Percentiles rank a stretch among this genome's conserved stretches.
phyloP scores from a whole-genome alignment of 2,329 filamentous ascomycete genomes.

The Metarhizium humberi region DNA sequence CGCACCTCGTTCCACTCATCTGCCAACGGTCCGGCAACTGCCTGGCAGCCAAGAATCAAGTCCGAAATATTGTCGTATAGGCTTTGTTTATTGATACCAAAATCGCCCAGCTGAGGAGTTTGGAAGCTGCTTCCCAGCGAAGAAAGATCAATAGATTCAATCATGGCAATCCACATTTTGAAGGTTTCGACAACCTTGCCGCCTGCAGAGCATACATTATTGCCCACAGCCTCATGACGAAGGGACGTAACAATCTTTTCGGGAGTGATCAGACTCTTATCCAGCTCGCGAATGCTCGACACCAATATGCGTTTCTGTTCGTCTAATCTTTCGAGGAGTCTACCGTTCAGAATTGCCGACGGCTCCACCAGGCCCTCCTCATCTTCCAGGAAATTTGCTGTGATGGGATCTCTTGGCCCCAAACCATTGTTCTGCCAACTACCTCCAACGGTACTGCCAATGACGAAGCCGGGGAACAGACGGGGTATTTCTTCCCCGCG shows the following conservation, averaged over 20 bases:
- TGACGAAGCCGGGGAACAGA: conserved; percentile 87
- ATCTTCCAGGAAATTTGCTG: conserved; percentile 80
- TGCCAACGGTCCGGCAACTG: conserved; percentile 79
- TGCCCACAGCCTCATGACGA: conserved; percentile 71
- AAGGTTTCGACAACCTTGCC: conserved; percentile 80
- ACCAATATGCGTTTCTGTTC: conserved; percentile 78
- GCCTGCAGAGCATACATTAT: conserved; percentile 70
- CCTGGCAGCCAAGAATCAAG: conserved; percentile 77
- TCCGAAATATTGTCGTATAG: conserved; percentile 91
- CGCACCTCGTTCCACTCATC: conserved; percentile 96
- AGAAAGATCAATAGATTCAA: conserved; percentile 87
- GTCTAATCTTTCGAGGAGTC: conserved; percentile 73
- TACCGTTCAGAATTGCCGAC: conserved; percentile 62
- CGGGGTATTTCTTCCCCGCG: conserved; percentile 86
- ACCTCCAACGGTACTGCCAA: conserved; percentile 73
- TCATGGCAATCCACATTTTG: conserved; percentile 77
- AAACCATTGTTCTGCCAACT: conserved; percentile 74
- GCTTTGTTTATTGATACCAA: conserved; percentile 83
- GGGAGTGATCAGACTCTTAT: conserved; percentile 68
- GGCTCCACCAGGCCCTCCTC: conserved; percentile 66
- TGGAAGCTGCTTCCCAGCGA: conserved; percentile 69
- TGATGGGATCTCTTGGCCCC: conserved; percentile 57
- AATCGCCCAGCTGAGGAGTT: conserved; percentile 78
- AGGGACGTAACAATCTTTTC: conserved; percentile 76
- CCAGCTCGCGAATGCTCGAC: conserved; percentile 77